A percentile compares a stretch with the other conserved stretches of the same genome.
These are phyloP conservation scores for Dioszegia hungarica DNA, from an alignment of 768 basidiomycete species.

Conservation along the genomic window DNA sequence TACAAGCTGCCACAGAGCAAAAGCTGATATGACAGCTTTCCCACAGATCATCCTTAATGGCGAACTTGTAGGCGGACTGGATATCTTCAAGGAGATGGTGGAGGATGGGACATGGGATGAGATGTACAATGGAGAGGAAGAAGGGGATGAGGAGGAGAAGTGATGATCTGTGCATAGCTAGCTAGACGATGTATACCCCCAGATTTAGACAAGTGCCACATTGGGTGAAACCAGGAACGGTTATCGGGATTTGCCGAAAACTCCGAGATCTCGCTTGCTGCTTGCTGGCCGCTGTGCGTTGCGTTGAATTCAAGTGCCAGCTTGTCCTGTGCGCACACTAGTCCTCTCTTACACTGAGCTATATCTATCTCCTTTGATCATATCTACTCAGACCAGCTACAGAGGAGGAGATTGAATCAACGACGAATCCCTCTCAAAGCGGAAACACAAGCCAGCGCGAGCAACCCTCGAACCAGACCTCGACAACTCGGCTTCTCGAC, in stretches of 20 bases:
- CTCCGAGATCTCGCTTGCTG: conserved; percentile 1
- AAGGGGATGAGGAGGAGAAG: conserved; percentile 20
- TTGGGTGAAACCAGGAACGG: neutral
- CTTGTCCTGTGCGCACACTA: neutral
- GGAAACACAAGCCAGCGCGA: too few species aligned
- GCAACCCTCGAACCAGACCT: neutral
- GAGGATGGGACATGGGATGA: conserved; percentile 71
- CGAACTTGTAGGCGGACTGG: conserved; percentile 90
- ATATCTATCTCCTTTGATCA: neutral
- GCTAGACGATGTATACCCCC: too few species aligned
- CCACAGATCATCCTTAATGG: conserved; percentile 57
- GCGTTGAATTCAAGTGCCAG: too few species aligned
- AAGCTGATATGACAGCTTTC: conserved; percentile 22
- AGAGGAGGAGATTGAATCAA: too few species aligned
- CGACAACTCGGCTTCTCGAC: neutral
- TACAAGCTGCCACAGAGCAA: neutral
- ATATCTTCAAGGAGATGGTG: conserved; percentile 84
- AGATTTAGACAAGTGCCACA: conserved; percentile 9
- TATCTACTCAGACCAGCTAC: neutral
- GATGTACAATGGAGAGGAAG: conserved; percentile 12
- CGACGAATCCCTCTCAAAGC: too few species aligned
- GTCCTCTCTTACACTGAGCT: neutral
- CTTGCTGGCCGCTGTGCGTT: too few species aligned
- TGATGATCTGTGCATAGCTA: neutral
- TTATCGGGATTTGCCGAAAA: conserved; percentile 7